Percentiles rank a stretch among this genome's conserved stretches.
Conservation (phyloP, 495 filamentous ascomycete genomes). For the Penicillium argentinense region DNA sequence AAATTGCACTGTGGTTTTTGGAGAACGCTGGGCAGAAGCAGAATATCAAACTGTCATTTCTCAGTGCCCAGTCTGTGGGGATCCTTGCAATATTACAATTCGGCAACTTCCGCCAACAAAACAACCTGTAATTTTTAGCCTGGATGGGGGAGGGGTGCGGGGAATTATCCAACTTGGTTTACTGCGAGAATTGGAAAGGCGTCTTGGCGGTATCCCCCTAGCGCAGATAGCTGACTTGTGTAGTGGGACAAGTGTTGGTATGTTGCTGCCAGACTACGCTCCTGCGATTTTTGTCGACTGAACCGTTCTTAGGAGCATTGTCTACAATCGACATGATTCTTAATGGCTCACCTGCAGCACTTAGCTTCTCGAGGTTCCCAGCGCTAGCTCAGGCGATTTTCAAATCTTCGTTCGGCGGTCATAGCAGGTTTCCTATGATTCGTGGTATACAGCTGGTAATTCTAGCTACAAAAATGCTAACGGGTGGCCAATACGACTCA, state of each 20-base stretch:
- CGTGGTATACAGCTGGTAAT: neutral
- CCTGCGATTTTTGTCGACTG: neutral
- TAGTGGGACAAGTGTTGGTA: conserved; percentile 51
- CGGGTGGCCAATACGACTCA: conserved; percentile 14
- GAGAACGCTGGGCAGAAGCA: neutral
- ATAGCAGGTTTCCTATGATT: neutral
- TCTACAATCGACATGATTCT: conserved; percentile 3
- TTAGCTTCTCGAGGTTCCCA: conserved; percentile 12
- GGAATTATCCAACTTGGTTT: conserved; percentile 50
- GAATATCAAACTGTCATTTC: conserved; percentile 21
- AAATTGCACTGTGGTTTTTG: conserved; percentile 28
- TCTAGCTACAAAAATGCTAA: neutral
- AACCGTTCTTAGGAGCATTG: neutral
- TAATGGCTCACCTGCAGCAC: conserved; percentile 4
- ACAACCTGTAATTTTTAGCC: conserved; percentile 50
- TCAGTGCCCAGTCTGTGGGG: conserved; percentile 36
- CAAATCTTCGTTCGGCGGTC: neutral
- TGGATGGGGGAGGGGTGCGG: conserved; percentile 58
- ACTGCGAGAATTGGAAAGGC: conserved; percentile 39
- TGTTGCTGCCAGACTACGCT: too few relatives aligned
- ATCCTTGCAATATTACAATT: conserved; percentile 27
- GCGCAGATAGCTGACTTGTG: conserved; percentile 51
- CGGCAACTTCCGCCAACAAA: conserved; percentile 39
- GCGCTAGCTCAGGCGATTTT: conserved; percentile 7
- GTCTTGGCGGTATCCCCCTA: too few relatives aligned